These are phyloP conservation scores for Scheffersomyces spartinae DNA, from an alignment of 805 yeast genomes.

Conservation along the genomic window DNA sequence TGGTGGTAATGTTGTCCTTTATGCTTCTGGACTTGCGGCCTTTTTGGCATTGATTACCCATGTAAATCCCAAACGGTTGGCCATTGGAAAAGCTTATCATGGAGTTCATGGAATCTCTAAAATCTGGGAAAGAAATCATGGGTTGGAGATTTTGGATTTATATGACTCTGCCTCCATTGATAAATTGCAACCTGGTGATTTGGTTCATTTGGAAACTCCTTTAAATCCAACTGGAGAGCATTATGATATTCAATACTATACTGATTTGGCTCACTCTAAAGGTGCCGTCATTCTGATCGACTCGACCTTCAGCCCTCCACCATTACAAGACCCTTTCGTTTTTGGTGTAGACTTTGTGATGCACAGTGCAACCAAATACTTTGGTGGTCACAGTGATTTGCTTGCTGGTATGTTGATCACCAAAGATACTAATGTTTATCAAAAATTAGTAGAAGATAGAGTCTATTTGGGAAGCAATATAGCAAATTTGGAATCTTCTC, in stretches of 20 bases:
- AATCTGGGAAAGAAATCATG: constrained; percentile 49
- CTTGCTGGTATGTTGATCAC: constrained; percentile 72
- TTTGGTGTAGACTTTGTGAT: constrained; percentile 82
- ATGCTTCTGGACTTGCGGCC: constrained; percentile 74
- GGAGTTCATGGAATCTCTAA: constrained; percentile 69
- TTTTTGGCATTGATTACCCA: constrained; percentile 64
- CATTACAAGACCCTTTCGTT: constrained; percentile 67
- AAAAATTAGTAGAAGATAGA: constrained; percentile 49
- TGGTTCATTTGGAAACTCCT: constrained; percentile 80
- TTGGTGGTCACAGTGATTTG: constrained; percentile 92
- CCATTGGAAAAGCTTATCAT: constrained; percentile 74
- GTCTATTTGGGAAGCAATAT: constrained; percentile 66
- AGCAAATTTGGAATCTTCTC: constrained; percentile 64
- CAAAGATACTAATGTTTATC: constrained; percentile 37
- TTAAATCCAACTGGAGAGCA: constrained; percentile 73
- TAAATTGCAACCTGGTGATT: constrained; percentile 53
- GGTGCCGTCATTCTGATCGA: constrained; percentile 72
- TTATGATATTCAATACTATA: constrained; percentile 50
- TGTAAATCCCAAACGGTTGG: constrained; percentile 60
- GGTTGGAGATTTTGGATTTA: constrained; percentile 38
- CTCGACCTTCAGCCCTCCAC: constrained; percentile 92
- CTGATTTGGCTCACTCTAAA: constrained; percentile 58
- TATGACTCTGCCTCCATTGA: constrained; percentile 22
- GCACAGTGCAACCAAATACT: constrained; percentile 89
- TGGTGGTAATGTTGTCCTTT: constrained; percentile 55